These are phyloP conservation scores for Globisporangium recalcitrans DNA, from an alignment of 352 stramenopile genomes.

Conservation along the genomic window DNA sequence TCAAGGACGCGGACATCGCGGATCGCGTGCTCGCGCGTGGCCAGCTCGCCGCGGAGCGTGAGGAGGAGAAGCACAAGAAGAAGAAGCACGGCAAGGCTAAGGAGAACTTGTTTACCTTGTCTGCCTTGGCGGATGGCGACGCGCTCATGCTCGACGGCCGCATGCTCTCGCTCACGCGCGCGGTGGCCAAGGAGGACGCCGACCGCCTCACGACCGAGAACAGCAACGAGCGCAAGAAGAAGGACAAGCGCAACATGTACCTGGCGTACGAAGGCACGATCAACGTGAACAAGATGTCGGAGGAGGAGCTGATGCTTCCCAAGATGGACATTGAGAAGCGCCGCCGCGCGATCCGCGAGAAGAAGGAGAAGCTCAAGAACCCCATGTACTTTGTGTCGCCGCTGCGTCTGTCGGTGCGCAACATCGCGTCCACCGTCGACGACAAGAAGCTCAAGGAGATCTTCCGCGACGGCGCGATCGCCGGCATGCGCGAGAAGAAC, in stretches of 20 bases:
- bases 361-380: constrained; percentile 96
- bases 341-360: constrained; percentile 89
- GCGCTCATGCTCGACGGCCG: constrained; percentile 70
- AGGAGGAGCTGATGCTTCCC: constrained; percentile 80
- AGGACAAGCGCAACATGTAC: constrained; percentile 96
- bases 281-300: constrained; percentile 87
- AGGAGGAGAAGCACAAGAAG: constrained; percentile 37
- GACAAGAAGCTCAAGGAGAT: constrained; percentile 91
- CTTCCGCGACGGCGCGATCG: constrained; percentile 72
- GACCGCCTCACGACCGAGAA: constrained; percentile 42
- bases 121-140: constrained; percentile 63
- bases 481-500: constrained; percentile 60
- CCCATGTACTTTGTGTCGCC: constrained; percentile 97
- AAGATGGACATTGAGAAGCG: constrained; percentile 94
- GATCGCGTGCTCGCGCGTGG: constrained; percentile 52
- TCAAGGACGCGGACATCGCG: constrained; percentile 51
- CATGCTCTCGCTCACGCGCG: constrained; percentile 66
- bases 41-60: constrained; percentile 27
- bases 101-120: constrained; percentile 56
- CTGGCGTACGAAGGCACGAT: constrained; percentile 94
- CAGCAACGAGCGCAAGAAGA: constrained; percentile 56
- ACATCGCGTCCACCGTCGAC: constrained; percentile 84
- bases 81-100: constrained; percentile 48
- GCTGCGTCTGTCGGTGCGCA: constrained; percentile 91
- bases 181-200: constrained; percentile 69